Base-by-base conservation (phyloP, 768 basidiomycete genomes). In the Russula sp. region DNA sequence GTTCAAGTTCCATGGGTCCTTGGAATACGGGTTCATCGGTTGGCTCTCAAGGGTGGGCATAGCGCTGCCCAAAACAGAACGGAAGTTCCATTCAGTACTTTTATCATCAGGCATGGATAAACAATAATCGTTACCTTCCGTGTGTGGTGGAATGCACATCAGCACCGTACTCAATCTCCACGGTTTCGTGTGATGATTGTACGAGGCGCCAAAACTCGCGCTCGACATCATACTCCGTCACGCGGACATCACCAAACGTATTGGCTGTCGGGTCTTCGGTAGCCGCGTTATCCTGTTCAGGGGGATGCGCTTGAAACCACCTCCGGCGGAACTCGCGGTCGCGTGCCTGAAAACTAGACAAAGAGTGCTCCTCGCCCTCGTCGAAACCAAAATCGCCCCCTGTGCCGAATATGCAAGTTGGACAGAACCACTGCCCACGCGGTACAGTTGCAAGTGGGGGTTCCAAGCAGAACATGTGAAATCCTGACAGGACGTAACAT, bases 141-240 rank as follows among this genome's bases (percentile, higher is more conserved):
- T 98, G 93, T 8, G 91, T 96, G 1, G 94, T 95, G 9, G 94
- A 96, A 74, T 98, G 95, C 38, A 99, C 88, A 73, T 99, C 97
- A 1, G 97, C 97, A n/a, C 97, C 97, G 71, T 99, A 99, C 74
- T 99, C 97, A 38, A 98, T 87, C 73, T 99, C 97, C 18, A 99
- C 94, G 0, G 92, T 95, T 71, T 98, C 95, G 46, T 81, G 77
- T 59, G 84, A 82, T 18, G 88, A 89, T 73, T 97, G 90, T 10
- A 98, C 94, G 54, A 99, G 81, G 38, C 94, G 82, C 97, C 97
- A 99, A 69, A 98, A 99, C 73, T 99, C 96, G 51, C 81, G 79
- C 78, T 99, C 97, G 10, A 98, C 84, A 67, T 98, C 94, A 65
- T 84, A 82, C 73, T 99, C 97, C 13, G 88, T 84, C n/a, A 97